Evolutionary conservation across 2,329 filamentous ascomycete genomes (phyloP), one percentile per base, ranked within the genome.

Genomic region (Clonostachys rhizophaga): DNA sequence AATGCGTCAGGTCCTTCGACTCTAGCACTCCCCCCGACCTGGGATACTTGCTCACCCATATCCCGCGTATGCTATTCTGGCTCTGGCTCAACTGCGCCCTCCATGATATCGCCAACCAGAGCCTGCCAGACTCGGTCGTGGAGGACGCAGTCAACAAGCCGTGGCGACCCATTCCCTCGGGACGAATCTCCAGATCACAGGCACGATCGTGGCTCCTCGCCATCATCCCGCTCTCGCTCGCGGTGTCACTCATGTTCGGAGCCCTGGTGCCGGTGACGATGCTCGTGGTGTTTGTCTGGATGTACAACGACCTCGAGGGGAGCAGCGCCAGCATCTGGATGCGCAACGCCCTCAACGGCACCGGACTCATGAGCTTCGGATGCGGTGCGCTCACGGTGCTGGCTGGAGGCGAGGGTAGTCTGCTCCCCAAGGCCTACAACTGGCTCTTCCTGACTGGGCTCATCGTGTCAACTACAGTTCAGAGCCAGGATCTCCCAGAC

Each of bases 81-180:
- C 44, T 58, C 11, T 65, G 61, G 61, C 16, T 58, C 5, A 57
- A 61, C 43, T 55, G 63, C 5, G 36, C 64, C 1, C 50, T 59
- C 4, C 54, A 58, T 33, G 50, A 58, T 10, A 54, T 65, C 8
- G 49, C 55, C 14, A 65, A 65, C 42, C 62, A 65, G 41, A 49
- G 58, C 1, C 43, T 53, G 2, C 44, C 50, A 0, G 50, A 52
- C 2, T 52, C 58, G 0, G 46, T 63, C 11, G 33, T 54, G 2
- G 62, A 65, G 20, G 62, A 65, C 40, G 12, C 45, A 0, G 45
- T 54, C 12, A 65, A 65, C 49, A 63, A 65, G 45, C 62, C 62
- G 2, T 65, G 62, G 62, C 49, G 61, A 4, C 55, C 62, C 0
- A 47, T 65, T 2, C 58, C 60, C 16, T 53, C 53, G 5, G 45